Percentiles rank a stretch among this genome's conserved stretches.
phyloP scores from a whole-genome alignment of 1,284 basidiomycete genomes.

The Cutaneotrichosporon cyanovorans region DNA sequence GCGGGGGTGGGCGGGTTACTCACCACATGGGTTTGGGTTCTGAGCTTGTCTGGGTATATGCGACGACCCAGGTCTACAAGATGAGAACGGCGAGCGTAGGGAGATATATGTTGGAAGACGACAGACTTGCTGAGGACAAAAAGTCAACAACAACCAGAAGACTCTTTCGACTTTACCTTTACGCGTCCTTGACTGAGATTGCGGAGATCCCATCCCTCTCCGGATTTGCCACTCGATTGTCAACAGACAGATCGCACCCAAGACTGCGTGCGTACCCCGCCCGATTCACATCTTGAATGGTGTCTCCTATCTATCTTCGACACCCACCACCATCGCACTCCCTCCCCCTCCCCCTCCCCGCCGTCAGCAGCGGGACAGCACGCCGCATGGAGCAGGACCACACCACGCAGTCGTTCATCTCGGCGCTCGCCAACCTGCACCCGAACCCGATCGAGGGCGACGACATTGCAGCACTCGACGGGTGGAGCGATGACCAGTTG shows the following conservation, averaged over 20 bases:
- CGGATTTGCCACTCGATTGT: neutral
- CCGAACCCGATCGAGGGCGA: conserved; percentile 1
- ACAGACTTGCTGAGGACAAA: too few relatives aligned
- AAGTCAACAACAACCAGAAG: too few relatives aligned
- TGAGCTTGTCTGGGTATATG: too few relatives aligned
- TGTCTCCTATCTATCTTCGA: neutral
- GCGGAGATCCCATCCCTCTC: neutral
- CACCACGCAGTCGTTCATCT: conserved; percentile 14
- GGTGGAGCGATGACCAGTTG: conserved; percentile 26
- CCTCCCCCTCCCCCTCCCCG: neutral
- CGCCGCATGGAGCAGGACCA: conserved; percentile 16
- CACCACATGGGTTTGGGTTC: conserved; percentile 2
- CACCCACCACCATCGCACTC: neutral
- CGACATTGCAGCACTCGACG: conserved; percentile 14
- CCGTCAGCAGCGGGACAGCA: too few relatives aligned
- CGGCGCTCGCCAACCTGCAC: conserved; percentile 13
- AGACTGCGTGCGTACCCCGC: too few relatives aligned
- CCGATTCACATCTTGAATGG: too few relatives aligned
- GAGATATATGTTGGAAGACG: too few relatives aligned
- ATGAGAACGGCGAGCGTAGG: too few relatives aligned
- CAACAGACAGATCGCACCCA: neutral
- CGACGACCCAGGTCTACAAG: too few relatives aligned
- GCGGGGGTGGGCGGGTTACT: neutral
- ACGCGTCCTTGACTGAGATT: neutral
- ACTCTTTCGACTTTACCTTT: too few relatives aligned